Evolutionary conservation across 768 basidiomycete species (phyloP).

Genomic region (Leccinum variicolor): DNA sequence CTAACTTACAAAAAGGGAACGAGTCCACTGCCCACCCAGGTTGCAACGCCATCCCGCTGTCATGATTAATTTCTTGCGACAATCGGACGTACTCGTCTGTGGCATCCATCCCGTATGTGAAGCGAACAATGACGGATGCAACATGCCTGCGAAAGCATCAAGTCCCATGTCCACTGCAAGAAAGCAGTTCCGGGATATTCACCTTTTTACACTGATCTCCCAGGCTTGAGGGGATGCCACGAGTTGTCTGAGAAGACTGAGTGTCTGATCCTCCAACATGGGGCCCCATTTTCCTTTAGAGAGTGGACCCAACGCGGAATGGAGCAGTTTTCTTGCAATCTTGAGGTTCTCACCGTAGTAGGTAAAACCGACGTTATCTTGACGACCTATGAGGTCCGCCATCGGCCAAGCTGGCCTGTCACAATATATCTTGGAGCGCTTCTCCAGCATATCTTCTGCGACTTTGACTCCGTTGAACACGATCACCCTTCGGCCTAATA

Average conservation of each 20-base stretch:
- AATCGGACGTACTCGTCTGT: slow-evolving; percentile 25
- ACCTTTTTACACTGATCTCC: slow-evolving; percentile 2
- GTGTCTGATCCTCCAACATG: slow-evolving; percentile 5
- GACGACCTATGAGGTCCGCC: slow-evolving; percentile 40
- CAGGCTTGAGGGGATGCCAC: background rate
- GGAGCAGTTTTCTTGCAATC: slow-evolving; percentile 40
- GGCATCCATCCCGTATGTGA: slow-evolving; percentile 41
- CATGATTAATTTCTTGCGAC: slow-evolving; percentile 31
- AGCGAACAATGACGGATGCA: slow-evolving; percentile 35
- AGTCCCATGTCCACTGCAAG: background rate
- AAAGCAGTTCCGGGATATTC: background rate
- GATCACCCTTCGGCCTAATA: slow-evolving; percentile 41
- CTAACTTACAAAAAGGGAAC: slow-evolving; percentile 35
- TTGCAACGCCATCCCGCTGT: slow-evolving; percentile 21
- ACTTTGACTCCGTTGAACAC: slow-evolving; percentile 42
- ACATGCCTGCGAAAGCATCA: slow-evolving; percentile 25
- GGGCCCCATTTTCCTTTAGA: background rate
- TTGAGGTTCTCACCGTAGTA: slow-evolving; percentile 16
- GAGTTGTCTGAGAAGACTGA: slow-evolving; percentile 2
- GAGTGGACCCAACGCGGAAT: slow-evolving; percentile 32
- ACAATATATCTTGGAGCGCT: slow-evolving; percentile 43
- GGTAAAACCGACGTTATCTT: slow-evolving; percentile 35
- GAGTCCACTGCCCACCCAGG: slow-evolving; percentile 41
- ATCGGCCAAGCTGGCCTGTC: slow-evolving; percentile 49
- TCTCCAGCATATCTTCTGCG: slow-evolving; percentile 43